Base-by-base conservation (phyloP, 495 filamentous ascomycete genomes). In the Talaromyces nanjingensis region DNA sequence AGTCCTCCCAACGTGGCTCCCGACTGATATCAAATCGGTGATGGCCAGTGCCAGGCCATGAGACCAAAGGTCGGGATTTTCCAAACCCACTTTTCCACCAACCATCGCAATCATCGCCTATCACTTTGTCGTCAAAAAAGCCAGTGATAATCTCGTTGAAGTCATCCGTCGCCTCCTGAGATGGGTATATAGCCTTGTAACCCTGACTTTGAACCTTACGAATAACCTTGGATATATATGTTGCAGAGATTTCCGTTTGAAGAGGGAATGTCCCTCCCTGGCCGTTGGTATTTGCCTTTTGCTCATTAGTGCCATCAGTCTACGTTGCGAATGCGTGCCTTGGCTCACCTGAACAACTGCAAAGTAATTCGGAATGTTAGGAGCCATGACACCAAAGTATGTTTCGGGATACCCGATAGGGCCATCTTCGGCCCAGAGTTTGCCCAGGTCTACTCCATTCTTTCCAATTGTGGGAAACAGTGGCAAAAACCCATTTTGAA, bases 391-490 rank as follows among this genome's bases (percentile, higher is more conserved):
- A n/a, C 55, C 55, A 58, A 58, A 58, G 55, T 58, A 58, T 8
- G 55, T 58, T 11, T 27, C 27, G 8, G 55, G 55, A 31, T 29
- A 58, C 14, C 55, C 55, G 31, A 58, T 58, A 2, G 64, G 61
- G 29, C 64, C 64, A 16, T 49, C 56, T 2, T 31, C 49, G 22
- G 58, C 62, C 66, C 66, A 68, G 0, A 47, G 47, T 16, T 60
- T 59, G 12, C 45, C 49, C 24, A 68, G 29, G 1, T 65, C 42
- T 24, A 56, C 25, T 14, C 66, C 66, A 62, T 49, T 45, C 6
- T 63, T 58, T 12, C 66, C 66, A 24, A 66, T 59, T 33, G 65
- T 65, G 2, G 66, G 52, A 42, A 68, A 64, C 5, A 62, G 39
- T 6, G 66, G 66, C 29, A 49, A 47, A 25, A 66, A 66, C 7